A percentile compares a stretch with the other conserved stretches of the same genome.
Evolutionary conservation across 2,329 filamentous ascomycete species (phyloP).

Genomic region (Mycosphaerella sp.): DNA sequence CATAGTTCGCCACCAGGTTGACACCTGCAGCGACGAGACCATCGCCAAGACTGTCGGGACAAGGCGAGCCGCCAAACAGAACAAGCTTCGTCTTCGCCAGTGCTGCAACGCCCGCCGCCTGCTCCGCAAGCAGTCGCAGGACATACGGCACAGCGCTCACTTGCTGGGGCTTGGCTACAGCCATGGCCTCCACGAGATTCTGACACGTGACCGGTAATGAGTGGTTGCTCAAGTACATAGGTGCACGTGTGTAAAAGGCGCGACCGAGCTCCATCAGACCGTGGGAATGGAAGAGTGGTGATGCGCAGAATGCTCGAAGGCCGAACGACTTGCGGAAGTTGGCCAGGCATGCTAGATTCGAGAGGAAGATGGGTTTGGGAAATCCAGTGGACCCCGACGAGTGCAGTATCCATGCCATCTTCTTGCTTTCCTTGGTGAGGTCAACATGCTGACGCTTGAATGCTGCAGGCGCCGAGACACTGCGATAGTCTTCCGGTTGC

Average conservation of each 20-base stretch:
- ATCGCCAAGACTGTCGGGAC: conserved; percentile 33
- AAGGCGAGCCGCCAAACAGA: conserved; percentile 31
- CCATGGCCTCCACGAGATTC: conserved; percentile 28
- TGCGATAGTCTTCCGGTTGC: conserved; percentile 23
- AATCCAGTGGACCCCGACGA: conserved; percentile 53
- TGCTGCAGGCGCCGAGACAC: conserved; percentile 8
- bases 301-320: conserved; percentile 48
- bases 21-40: conserved; percentile 30
- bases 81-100: conserved; percentile 29
- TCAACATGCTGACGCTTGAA: conserved; percentile 14
- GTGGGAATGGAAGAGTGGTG: conserved; percentile 56
- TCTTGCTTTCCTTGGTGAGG: conserved; percentile 26
- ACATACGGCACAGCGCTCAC: conserved; percentile 56
- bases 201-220: conserved; percentile 48
- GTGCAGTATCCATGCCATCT: conserved; percentile 43
- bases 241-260: conserved; percentile 46
- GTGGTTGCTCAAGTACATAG: conserved; percentile 51
- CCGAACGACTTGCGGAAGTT: conserved; percentile 45
- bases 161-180: conserved; percentile 42
- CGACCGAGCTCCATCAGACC: conserved; percentile 52
- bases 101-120: conserved; percentile 42
- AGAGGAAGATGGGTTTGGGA: conserved; percentile 57
- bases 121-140: conserved; percentile 57
- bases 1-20: conserved; percentile 33
- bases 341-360: conserved; percentile 46